phyloP scores from a whole-genome alignment of 2,329 filamentous ascomycete genomes.

The Fusarium robinianum region DNA sequence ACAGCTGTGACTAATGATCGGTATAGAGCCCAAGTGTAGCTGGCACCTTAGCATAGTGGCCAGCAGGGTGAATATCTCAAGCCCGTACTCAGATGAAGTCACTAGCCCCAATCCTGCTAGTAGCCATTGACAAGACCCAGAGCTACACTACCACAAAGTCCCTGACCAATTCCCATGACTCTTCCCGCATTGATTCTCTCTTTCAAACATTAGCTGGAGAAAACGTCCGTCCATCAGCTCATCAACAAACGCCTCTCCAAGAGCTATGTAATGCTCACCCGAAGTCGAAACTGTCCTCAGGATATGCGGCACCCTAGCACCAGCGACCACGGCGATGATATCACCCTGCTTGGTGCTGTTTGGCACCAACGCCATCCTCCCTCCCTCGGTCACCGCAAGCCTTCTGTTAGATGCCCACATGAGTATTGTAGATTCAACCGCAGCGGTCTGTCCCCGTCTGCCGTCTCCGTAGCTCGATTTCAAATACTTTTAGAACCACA shows the following conservation, averaged over 20 bases:
- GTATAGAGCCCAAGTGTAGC: too few relatives aligned
- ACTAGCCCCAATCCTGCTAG: too few relatives aligned
- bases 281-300: background rate
- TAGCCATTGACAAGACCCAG: too few relatives aligned
- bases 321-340: background rate
- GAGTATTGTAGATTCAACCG: background rate
- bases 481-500: background rate
- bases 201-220: too few relatives aligned
- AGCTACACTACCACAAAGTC: too few relatives aligned
- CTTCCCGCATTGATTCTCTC: too few relatives aligned
- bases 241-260: background rate
- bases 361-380: background rate
- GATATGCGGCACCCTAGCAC: background rate
- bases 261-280: background rate
- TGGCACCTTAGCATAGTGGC: too few relatives aligned
- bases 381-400: background rate
- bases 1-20: too few relatives aligned
- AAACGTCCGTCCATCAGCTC: constrained; percentile 1
- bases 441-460: background rate
- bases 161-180: too few relatives aligned
- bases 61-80: too few relatives aligned
- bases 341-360: background rate
- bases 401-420: background rate
- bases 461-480: too few relatives aligned
- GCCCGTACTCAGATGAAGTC: too few relatives aligned